Evolutionary conservation across 202 grass and related monocot genomes (phyloP), one percentile per base, ranked within the genome.

Genomic region (Brachypodium distachyon): DNA sequence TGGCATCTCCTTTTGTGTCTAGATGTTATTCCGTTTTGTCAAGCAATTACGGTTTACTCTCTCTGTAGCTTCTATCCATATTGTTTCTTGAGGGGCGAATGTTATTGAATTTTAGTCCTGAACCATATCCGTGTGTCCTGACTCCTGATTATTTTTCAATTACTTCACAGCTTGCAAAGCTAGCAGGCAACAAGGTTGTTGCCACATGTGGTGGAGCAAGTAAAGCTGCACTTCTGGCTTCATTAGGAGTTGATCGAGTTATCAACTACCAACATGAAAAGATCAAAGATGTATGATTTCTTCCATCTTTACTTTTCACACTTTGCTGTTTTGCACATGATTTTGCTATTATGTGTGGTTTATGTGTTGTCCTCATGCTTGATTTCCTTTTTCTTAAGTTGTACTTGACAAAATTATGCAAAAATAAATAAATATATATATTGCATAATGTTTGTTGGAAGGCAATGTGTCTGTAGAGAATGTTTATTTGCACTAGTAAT

Each of bases 171-270:
- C 77, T 98, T 6, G 96, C 96, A 12, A 98, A 98, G 85, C 59
- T 98, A 84, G 96, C 86, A 74, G 89, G 96, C 77, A 98, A 98
- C 83, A 98, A 95, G 81, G 91, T 98, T 77, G 91, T 95, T 85
- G 96, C 96, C 47, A 92, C 96, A 62, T 98, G 96, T 72, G 91
- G 96, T 76, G 96, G 96, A 14, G 74, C 84, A 82, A 85, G 81
- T 73, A 98, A 98, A 84, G 87, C 91, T 78, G 78, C 85, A 61
- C 56, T 98, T 47, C 82, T 98, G 71, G 72, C 87, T 84, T 90
- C 96, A 47, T 84, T 98, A 73, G 96, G 91, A 71, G 87, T 82
- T 85, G 87, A 98, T 67, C 67, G 96, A 84, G 91, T 92, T 48
- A 98, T 98, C 76, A 87, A 98, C 86, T 98, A 98, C 77, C 88